Percentiles rank a stretch among this genome's conserved stretches.
Evolutionary conservation across 345 rosid genomes (phyloP).

Genomic region (Pugionium dolabratum): DNA sequence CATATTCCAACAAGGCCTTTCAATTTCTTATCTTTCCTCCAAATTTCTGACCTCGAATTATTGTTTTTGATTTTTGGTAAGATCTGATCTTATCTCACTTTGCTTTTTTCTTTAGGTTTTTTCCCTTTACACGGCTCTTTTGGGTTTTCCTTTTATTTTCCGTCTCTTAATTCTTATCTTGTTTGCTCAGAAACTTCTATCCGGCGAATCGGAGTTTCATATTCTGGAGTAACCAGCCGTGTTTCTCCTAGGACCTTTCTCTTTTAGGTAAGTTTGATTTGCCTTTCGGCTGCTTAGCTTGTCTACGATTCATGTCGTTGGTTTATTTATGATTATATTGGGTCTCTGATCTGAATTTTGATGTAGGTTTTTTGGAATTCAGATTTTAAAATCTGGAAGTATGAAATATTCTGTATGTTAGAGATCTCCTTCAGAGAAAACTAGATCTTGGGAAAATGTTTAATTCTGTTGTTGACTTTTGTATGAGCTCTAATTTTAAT

Average conservation of each 20-base stretch:
- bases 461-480: slow-evolving; percentile 8
- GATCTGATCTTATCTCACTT: not conserved
- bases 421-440: not conserved
- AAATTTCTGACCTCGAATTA: slow-evolving; percentile 15
- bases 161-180: slow-evolving; percentile 22
- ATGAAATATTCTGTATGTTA: not conserved
- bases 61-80: slow-evolving; percentile 17
- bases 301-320: not conserved
- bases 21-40: slow-evolving; percentile 27
- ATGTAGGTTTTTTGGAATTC: not conserved
- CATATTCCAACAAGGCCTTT: slow-evolving; percentile 25
- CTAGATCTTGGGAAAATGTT: not conserved
- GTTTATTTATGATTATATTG: not conserved
- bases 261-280: slow-evolving; percentile 30
- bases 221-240: slow-evolving; percentile 16
- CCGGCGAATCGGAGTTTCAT: slow-evolving; percentile 21
- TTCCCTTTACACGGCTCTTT: not conserved
- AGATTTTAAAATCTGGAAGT: slow-evolving; percentile 13
- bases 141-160: not conserved
- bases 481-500: not conserved
- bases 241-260: slow-evolving; percentile 11
- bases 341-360: not conserved
- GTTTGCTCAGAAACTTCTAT: slow-evolving; percentile 11
- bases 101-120: not conserved
- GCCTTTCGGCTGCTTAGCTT: not conserved